Conservation (phyloP, 139 green algal genomes). For the Chlamydomonas applanata region DNA sequence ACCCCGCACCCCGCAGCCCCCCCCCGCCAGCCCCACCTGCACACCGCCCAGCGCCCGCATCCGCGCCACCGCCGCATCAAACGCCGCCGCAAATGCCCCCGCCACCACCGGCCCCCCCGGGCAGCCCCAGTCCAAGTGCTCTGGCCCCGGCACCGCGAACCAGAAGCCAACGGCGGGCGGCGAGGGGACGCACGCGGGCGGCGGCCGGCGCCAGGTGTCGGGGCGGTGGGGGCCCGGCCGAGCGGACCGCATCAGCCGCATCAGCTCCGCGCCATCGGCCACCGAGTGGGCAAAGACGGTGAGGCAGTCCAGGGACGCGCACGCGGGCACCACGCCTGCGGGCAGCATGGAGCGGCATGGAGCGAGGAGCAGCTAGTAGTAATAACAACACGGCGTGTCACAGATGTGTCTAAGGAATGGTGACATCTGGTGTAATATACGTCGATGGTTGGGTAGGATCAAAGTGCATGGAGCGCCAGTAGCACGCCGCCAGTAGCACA, state of each 20-base stretch:
- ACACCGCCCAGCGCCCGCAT: slow-evolving; percentile 51
- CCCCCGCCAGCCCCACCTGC: slow-evolving; percentile 43
- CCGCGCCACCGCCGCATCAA: slow-evolving; percentile 41
- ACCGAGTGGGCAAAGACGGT: slow-evolving; percentile 68
- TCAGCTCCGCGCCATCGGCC: slow-evolving; percentile 50
- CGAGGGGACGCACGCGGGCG: not conserved
- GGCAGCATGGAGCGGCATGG: not conserved
- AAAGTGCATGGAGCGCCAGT: too few relatives aligned
- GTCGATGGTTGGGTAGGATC: too few relatives aligned
- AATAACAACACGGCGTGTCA: too few relatives aligned
- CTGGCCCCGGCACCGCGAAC: slow-evolving; percentile 56
- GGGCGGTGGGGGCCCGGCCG: not conserved
- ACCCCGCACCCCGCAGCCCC: too few relatives aligned
- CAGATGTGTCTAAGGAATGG: too few relatives aligned
- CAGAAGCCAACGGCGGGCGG: slow-evolving; percentile 39
- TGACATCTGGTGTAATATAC: too few relatives aligned
- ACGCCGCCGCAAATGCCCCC: slow-evolving; percentile 4
- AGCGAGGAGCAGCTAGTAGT: too few relatives aligned
- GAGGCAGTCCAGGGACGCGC: slow-evolving; percentile 72
- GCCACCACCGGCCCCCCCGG: slow-evolving; percentile 45
- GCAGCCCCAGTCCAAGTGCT: slow-evolving; percentile 59
- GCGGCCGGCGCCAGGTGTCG: too few relatives aligned
- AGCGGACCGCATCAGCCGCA: slow-evolving; percentile 30
- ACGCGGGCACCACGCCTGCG: slow-evolving; percentile 73
- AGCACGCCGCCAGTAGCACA: too few relatives aligned